Percentiles rank a stretch among this genome's conserved stretches.
Evolutionary conservation across 768 basidiomycete genomes (phyloP).

Genomic region (Postia placenta): DNA sequence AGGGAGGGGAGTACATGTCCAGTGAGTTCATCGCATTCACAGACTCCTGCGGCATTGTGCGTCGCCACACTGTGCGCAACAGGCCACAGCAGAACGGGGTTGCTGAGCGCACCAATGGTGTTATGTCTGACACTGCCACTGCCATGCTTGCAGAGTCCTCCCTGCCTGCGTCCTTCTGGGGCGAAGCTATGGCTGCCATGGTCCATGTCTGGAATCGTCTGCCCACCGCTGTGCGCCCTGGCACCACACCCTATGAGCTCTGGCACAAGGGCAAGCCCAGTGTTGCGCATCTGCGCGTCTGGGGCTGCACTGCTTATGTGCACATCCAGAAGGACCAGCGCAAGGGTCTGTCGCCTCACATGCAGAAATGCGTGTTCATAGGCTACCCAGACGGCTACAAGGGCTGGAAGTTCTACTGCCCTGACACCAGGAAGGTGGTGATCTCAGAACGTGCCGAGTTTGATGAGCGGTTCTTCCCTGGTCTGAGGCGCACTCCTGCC

Average conservation of each 20-base stretch:
- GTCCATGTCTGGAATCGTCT: conserved; percentile 14
- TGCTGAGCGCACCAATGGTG: conserved; percentile 33
- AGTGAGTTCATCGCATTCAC: conserved; percentile 11
- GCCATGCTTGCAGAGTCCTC: conserved; percentile 20
- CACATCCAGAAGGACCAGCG: conserved; percentile 30
- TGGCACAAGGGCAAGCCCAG: conserved; percentile 20
- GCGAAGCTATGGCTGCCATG: conserved; percentile 7
- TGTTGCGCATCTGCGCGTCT: conserved; percentile 29
- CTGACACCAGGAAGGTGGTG: conserved; percentile 2
- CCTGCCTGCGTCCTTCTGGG: conserved; percentile 7
- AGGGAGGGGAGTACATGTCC: conserved; percentile 21
- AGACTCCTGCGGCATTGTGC: conserved; percentile 14
- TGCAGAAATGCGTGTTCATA: conserved; percentile 30
- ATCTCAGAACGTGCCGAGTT: conserved; percentile 9
- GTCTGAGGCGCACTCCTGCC: neutral
- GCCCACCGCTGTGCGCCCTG: conserved; percentile 14
- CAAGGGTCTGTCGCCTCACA: conserved; percentile 12
- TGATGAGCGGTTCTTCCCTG: conserved; percentile 8
- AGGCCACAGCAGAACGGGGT: conserved; percentile 39
- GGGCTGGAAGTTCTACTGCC: conserved; percentile 28
- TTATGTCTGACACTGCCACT: conserved; percentile 26
- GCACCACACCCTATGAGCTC: conserved; percentile 20
- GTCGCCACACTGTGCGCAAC: conserved; percentile 16
- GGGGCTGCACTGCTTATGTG: conserved; percentile 34
- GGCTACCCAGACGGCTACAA: conserved; percentile 30